A percentile compares a stretch with the other conserved stretches of the same genome.
Conservation (phyloP, 1,284 basidiomycete species). For the Leccinum pallidistipes region DNA sequence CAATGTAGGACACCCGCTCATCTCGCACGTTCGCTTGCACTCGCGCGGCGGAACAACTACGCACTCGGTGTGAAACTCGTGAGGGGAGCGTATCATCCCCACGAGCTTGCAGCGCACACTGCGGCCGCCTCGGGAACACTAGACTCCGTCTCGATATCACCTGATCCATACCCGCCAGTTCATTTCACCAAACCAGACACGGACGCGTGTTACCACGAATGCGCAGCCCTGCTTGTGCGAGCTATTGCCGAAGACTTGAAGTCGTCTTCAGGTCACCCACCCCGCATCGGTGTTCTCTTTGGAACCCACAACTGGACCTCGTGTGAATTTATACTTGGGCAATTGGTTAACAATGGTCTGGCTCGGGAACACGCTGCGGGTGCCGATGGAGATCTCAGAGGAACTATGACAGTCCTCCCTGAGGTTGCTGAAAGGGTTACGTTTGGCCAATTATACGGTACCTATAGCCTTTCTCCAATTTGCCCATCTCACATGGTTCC, state of each 20-base stretch:
- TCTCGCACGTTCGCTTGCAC: slow-evolving; percentile 64
- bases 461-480: slow-evolving; percentile 22
- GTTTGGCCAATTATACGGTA: slow-evolving; percentile 85
- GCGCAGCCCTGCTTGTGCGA: slow-evolving; percentile 61
- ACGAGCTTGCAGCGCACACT: slow-evolving; percentile 64
- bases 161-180: slow-evolving; percentile 61
- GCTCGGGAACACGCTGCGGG: slow-evolving; percentile 35
- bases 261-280: slow-evolving; percentile 20
- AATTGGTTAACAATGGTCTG: slow-evolving; percentile 59
- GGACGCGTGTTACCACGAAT: slow-evolving; percentile 78
- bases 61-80: slow-evolving; percentile 93
- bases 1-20: slow-evolving; percentile 63
- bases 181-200: slow-evolving; percentile 74
- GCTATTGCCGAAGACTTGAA: slow-evolving; percentile 42
- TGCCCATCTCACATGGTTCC: neutral
- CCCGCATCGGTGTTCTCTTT: slow-evolving; percentile 72
- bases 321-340: slow-evolving; percentile 58
- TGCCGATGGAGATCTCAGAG: slow-evolving; percentile 30
- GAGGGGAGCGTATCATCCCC: slow-evolving; percentile 88
- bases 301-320: slow-evolving; percentile 86
- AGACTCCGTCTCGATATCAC: slow-evolving; percentile 47
- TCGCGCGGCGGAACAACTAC: slow-evolving; percentile 72
- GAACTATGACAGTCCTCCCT: slow-evolving; percentile 43
- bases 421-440: slow-evolving; percentile 68
- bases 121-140: slow-evolving; percentile 12